Conservation (phyloP, 78 protist genomes). For the Dictyostelium brefeldianum region DNA sequence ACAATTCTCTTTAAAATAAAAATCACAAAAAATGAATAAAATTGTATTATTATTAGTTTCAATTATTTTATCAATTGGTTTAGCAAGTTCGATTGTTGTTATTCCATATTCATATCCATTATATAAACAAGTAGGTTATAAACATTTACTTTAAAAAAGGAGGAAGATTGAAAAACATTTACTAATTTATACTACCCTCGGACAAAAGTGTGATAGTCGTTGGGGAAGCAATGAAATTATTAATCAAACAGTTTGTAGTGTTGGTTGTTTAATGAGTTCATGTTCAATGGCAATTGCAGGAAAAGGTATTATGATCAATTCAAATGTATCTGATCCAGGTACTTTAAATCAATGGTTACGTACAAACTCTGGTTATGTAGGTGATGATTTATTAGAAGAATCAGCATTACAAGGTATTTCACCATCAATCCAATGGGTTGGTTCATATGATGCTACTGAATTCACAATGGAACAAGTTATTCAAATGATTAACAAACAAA, state of each 20-base stretch:
- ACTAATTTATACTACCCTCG: not conserved
- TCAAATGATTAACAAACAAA: conserved; percentile 10
- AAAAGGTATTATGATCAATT: conserved; percentile 30
- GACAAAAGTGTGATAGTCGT: conserved; percentile 51
- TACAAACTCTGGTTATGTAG: conserved; percentile 25
- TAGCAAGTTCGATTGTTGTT: conserved; percentile 4
- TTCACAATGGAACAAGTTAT: conserved; percentile 41
- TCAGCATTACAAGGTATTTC: not conserved
- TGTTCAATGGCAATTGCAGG: conserved; percentile 62
- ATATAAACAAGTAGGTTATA: conserved; percentile 74
- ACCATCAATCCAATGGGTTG: conserved; percentile 52
- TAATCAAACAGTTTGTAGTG: conserved; percentile 44
- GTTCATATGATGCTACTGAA: conserved; percentile 19
- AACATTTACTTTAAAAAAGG: not conserved
- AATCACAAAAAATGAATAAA: not conserved
- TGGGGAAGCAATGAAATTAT: conserved; percentile 57
- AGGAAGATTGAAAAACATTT: not conserved
- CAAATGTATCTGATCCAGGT: conserved; percentile 10
- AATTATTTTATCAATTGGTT: conserved; percentile 1
- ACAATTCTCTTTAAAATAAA: not conserved
- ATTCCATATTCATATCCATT: conserved; percentile 68
- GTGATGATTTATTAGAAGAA: conserved; percentile 30
- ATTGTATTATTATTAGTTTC: not conserved
- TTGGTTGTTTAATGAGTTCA: conserved; percentile 74
- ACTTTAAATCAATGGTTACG: conserved; percentile 43